Conservation (phyloP, 192 early-diverging fungal species). For the Diversispora epigaea region DNA sequence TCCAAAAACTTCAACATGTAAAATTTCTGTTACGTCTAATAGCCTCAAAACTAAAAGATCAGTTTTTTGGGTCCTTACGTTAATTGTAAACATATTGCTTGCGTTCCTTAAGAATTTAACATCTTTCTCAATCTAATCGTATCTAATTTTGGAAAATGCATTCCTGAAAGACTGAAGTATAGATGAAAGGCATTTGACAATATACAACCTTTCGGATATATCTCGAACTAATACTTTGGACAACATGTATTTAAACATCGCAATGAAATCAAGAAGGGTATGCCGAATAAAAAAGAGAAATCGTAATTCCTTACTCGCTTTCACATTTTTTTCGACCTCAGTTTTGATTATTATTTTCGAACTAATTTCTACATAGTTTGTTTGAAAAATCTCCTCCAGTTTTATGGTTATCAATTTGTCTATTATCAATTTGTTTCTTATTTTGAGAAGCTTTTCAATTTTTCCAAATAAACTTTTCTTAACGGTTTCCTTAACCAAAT, state of each 20-base stretch:
- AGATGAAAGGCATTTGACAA: constrained; percentile 9
- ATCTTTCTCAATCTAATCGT: constrained; percentile 19
- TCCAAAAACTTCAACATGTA: constrained; percentile 21
- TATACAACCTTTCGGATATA: constrained; percentile 15
- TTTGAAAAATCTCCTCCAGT: constrained; percentile 3
- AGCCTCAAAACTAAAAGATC: constrained; percentile 19
- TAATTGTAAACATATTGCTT: background rate
- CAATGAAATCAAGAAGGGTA: constrained; percentile 3
- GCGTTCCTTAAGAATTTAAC: background rate
- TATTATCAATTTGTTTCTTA: constrained; percentile 8
- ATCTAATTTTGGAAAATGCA: constrained; percentile 23
- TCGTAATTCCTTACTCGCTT: background rate
- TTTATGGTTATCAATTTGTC: background rate
- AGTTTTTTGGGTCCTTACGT: background rate
- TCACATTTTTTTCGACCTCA: background rate
- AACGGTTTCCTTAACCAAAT: constrained; percentile 10
- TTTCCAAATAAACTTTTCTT: background rate
- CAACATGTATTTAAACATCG: constrained; percentile 9
- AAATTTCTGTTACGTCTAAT: constrained; percentile 12
- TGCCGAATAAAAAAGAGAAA: constrained; percentile 23
- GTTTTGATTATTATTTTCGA: constrained; percentile 8
- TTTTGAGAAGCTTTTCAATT: background rate
- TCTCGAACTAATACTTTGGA: background rate
- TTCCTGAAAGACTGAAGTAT: constrained; percentile 8
- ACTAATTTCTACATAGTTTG: background rate